Evolutionary conservation across 768 basidiomycete genomes (phyloP).

Genomic region (Gelatoporia subvermispora): DNA sequence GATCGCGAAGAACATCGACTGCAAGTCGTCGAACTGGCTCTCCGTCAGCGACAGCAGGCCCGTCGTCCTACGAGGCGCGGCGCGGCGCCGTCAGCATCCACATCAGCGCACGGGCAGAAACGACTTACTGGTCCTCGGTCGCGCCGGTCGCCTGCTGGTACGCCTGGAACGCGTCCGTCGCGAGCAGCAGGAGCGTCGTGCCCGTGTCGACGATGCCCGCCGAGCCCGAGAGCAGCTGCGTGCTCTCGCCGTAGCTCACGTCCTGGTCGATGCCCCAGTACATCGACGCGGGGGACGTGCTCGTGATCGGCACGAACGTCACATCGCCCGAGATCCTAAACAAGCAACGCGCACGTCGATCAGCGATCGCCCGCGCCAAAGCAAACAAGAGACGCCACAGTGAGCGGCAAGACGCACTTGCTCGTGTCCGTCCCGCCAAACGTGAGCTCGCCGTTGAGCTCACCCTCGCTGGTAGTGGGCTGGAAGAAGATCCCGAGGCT

Average conservation of each 20-base stretch:
- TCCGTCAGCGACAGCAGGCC: conserved; percentile 52
- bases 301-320: conserved; percentile 37
- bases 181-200: conserved; percentile 50
- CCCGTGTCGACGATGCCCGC: conserved; percentile 51
- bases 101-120: no score
- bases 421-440: conserved; percentile 48
- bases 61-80: conserved; percentile 33
- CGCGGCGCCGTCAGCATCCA: neutral
- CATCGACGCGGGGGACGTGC: conserved; percentile 39
- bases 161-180: conserved; percentile 52
- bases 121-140: conserved; percentile 40
- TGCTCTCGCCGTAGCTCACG: conserved; percentile 31
- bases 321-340: conserved; percentile 14
- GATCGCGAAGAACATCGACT: conserved; percentile 51
- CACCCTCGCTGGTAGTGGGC: conserved; percentile 35
- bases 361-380: neutral
- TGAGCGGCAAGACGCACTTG: conserved; percentile 27
- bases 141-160: conserved; percentile 54
- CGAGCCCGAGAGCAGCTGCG: conserved; percentile 27
- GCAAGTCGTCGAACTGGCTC: conserved; percentile 40
- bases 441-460: conserved; percentile 48
- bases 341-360: no score
- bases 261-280: conserved; percentile 49
- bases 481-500: conserved; percentile 49
- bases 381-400: neutral